Evolutionary conservation across 768 basidiomycete genomes (phyloP).

Genomic region (Mrakia hoshinonis): DNA sequence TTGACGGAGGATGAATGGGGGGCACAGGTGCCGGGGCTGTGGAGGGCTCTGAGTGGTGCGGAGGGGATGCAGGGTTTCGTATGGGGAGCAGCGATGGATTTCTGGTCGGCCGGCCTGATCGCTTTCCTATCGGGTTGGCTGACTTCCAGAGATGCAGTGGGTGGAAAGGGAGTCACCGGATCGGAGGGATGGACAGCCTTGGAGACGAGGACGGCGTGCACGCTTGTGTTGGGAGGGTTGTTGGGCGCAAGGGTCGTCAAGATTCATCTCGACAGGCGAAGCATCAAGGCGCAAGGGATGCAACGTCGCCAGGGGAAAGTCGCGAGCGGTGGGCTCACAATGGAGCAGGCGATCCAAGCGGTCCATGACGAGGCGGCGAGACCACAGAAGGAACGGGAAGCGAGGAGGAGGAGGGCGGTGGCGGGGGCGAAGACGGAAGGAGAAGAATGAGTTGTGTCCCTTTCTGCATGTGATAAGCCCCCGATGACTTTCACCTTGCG

Average conservation of each 20-base stretch:
- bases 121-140: not conserved
- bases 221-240: not conserved
- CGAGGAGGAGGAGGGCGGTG: not conserved
- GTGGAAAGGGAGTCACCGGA: not conserved
- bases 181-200: not conserved
- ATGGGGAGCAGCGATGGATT: constrained; percentile 6
- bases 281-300: not conserved
- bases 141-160: not conserved
- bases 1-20: constrained; percentile 4
- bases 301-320: too few species aligned
- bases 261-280: not conserved
- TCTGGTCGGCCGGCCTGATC: not conserved
- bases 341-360: too few species aligned
- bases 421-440: not conserved
- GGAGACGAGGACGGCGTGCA: not conserved
- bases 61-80: not conserved
- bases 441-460: not conserved
- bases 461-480: too few species aligned
- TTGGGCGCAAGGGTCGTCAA: not conserved
- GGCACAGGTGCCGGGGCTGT: not conserved
- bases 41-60: not conserved
- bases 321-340: too few species aligned
- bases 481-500: not conserved
- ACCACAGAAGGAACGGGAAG: not conserved
- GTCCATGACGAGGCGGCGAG: too few species aligned